A percentile compares a stretch with the other conserved stretches of the same genome.
These are phyloP conservation scores for Zymoseptoria brevis DNA, from an alignment of 2,329 filamentous ascomycete species.

Conservation along the genomic window DNA sequence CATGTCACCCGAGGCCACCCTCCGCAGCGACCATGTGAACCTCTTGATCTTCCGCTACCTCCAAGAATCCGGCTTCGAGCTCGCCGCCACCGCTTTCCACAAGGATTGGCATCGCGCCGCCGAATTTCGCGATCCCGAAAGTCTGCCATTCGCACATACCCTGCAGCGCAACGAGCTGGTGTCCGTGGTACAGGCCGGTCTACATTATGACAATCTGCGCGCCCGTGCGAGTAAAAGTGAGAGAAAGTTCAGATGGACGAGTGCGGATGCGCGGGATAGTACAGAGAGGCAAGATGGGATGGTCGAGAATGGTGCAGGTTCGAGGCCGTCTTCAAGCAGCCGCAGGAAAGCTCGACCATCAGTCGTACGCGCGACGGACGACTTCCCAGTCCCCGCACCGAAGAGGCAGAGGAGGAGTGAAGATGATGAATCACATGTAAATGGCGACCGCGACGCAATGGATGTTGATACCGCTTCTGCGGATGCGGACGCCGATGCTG, in stretches of 20 bases:
- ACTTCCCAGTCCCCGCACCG: slow-evolving; percentile 27
- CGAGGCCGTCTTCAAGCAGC: slow-evolving; percentile 8
- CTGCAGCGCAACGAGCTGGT: slow-evolving; percentile 54
- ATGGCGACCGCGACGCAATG: slow-evolving; percentile 39
- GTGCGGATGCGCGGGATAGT: slow-evolving; percentile 16
- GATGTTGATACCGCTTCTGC: slow-evolving; percentile 32
- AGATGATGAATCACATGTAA: slow-evolving; percentile 28
- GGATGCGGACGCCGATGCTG: slow-evolving; percentile 15
- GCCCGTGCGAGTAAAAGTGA: slow-evolving; percentile 18
- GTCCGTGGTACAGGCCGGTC: slow-evolving; percentile 55
- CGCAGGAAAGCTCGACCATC: slow-evolving; percentile 12
- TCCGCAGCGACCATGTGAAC: slow-evolving; percentile 57
- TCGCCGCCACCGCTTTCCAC: slow-evolving; percentile 48
- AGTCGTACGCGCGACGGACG: slow-evolving; percentile 19
- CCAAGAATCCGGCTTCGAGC: slow-evolving; percentile 31
- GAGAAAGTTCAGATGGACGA: slow-evolving; percentile 23
- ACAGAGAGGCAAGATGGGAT: slow-evolving; percentile 13
- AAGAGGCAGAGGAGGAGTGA: slow-evolving; percentile 29
- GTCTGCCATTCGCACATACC: slow-evolving; percentile 52
- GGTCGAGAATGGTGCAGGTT: slow-evolving; percentile 10
- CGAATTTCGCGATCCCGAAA: slow-evolving; percentile 45
- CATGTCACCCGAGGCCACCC: slow-evolving; percentile 21
- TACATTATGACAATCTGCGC: slow-evolving; percentile 40
- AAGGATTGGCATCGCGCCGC: slow-evolving; percentile 50
- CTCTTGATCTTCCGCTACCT: slow-evolving; percentile 60